Conservation (phyloP, 1,284 basidiomycete species). For the Fomitopsis schrenkii region DNA sequence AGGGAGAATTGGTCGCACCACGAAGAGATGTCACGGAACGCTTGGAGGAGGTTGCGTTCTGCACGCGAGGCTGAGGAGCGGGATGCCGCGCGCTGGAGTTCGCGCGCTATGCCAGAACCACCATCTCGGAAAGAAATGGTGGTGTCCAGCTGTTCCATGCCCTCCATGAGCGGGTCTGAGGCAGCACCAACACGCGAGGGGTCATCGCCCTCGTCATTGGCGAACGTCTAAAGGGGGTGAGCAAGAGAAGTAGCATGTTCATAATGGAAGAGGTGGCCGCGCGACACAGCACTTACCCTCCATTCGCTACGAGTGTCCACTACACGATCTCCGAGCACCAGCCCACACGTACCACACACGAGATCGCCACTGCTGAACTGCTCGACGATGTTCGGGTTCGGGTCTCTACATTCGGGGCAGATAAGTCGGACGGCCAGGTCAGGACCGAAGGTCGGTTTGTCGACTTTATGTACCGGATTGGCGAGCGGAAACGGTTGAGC, state of each 20-base stretch:
- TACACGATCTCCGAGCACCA: slow-evolving; percentile 93
- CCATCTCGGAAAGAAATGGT: slow-evolving; percentile 94
- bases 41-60: slow-evolving; percentile 82
- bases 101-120: slow-evolving; percentile 87
- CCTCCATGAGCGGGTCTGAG: slow-evolving; percentile 89
- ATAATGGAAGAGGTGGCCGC: slow-evolving; percentile 7
- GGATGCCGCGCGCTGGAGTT: slow-evolving; percentile 88
- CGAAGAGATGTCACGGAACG: slow-evolving; percentile 87
- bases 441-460: slow-evolving; percentile 63
- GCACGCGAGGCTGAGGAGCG: slow-evolving; percentile 74
- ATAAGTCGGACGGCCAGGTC: slow-evolving; percentile 88
- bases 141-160: slow-evolving; percentile 91
- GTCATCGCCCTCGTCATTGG: slow-evolving; percentile 98
- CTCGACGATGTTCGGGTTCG: slow-evolving; percentile 92
- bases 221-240: slow-evolving; percentile 76
- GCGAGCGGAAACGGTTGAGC: slow-evolving; percentile 73
- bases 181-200: slow-evolving; percentile 99
- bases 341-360: slow-evolving; percentile 94
- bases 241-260: slow-evolving; percentile 12
- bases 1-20: slow-evolving; percentile 96
- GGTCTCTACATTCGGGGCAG: slow-evolving; percentile 92
- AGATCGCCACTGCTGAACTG: slow-evolving; percentile 98
- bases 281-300: slow-evolving; percentile 63
- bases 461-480: slow-evolving; percentile 40
- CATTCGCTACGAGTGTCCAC: slow-evolving; percentile 99